phyloP scores from a whole-genome alignment of 2,329 filamentous ascomycete species.

The Ophidiomyces ophidiicola region DNA sequence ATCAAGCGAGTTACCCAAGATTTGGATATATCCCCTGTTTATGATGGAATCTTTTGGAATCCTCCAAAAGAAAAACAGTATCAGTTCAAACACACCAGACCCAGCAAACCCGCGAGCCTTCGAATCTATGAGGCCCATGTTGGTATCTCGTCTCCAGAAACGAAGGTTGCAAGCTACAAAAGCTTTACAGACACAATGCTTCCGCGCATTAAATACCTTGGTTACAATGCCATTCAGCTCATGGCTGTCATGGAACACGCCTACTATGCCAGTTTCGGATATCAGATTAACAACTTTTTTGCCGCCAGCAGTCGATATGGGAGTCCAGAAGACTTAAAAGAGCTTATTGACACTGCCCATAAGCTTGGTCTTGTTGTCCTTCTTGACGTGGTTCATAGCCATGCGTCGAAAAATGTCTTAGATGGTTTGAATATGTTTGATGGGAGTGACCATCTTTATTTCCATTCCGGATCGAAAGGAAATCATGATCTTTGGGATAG shows the following conservation, averaged over 20 bases:
- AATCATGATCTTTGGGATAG: conserved; percentile 93
- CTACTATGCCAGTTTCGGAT: conserved; percentile 98
- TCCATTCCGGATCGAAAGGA: conserved; percentile 75
- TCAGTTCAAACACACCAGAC: conserved; percentile 68
- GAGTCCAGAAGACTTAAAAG: conserved; percentile 84
- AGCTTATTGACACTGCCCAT: conserved; percentile 91
- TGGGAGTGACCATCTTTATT: conserved; percentile 88
- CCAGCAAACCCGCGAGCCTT: conserved; percentile 71
- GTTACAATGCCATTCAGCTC: conserved; percentile 94
- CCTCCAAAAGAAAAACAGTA: conserved; percentile 67
- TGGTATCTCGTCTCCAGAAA: conserved; percentile 86
- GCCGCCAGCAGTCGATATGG: conserved; percentile 94
- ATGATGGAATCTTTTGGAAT: conserved; percentile 96
- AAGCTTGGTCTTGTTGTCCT: conserved; percentile 80
- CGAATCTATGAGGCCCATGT: conserved; percentile 98
- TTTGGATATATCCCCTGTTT: conserved; percentile 73
- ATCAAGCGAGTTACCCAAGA: conserved; percentile 97
- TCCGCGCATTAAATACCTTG: conserved; percentile 74
- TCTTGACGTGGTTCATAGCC: conserved; percentile 92
- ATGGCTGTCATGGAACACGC: conserved; percentile 99
- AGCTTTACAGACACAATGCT: conserved; percentile 91
- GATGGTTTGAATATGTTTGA: conserved; percentile 96
- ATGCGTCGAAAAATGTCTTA: conserved; percentile 92
- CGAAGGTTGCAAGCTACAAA: conserved; percentile 84
- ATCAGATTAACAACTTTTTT: conserved; percentile 98